These are phyloP conservation scores for Nicotiana paniculata DNA, from an alignment of 257 asterid species.

Conservation along the genomic window DNA sequence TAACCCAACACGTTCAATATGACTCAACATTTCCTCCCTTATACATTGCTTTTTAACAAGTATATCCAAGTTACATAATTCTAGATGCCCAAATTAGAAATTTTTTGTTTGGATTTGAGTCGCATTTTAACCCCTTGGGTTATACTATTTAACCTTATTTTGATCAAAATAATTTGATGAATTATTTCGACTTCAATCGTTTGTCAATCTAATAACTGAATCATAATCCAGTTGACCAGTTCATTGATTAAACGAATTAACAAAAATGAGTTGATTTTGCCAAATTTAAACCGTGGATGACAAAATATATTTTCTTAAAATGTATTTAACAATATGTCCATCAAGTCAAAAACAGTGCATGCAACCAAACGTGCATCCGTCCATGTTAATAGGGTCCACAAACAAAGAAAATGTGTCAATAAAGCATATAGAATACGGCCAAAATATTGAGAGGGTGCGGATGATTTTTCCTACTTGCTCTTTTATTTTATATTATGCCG, in stretches of 20 bases:
- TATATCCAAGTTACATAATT: background rate
- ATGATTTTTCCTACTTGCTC: background rate
- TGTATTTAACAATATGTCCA: background rate
- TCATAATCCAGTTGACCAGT: background rate
- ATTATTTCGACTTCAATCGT: background rate
- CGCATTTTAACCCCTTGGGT: background rate
- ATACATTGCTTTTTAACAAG: background rate
- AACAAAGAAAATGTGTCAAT: background rate
- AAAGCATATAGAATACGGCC: background rate
- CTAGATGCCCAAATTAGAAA: background rate
- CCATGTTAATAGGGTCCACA: background rate
- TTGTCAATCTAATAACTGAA: background rate
- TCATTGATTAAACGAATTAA: background rate
- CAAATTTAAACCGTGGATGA: background rate
- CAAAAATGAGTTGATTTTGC: background rate
- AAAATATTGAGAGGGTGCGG: background rate
- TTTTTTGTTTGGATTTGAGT: background rate
- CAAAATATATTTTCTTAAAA: background rate
- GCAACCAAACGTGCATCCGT: background rate
- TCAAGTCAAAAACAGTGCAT: background rate
- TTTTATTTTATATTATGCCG: background rate
- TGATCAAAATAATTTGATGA: background rate
- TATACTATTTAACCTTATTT: background rate
- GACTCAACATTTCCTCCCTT: background rate
- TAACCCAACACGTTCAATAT: background rate